Percentiles rank a stretch among this genome's conserved stretches.
Evolutionary conservation across 306 rosid genomes (phyloP).

Genomic region (Trifolium pratense): DNA sequence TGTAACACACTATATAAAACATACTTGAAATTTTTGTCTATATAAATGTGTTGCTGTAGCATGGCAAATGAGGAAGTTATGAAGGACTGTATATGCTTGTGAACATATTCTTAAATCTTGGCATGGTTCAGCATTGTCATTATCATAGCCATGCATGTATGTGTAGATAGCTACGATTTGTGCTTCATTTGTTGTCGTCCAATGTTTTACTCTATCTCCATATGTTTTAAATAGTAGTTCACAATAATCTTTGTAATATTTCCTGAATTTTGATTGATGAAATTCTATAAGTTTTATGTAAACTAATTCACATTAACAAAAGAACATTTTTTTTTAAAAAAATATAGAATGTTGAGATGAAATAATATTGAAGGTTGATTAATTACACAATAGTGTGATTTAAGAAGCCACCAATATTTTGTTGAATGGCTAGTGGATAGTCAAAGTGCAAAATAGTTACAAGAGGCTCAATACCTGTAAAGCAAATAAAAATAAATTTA

Average conservation of each 20-base stretch:
- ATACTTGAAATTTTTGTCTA: constrained; percentile 43
- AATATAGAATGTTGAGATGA: neutral
- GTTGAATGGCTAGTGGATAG: constrained; percentile 29
- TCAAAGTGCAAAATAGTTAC: constrained; percentile 42
- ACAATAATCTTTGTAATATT: constrained; percentile 45
- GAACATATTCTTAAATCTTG: constrained; percentile 18
- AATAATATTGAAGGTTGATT: neutral
- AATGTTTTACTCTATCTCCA: constrained; percentile 56
- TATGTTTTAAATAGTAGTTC: constrained; percentile 47
- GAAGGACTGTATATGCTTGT: constrained; percentile 47
- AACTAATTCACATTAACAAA: neutral
- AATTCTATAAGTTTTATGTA: neutral
- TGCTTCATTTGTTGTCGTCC: constrained; percentile 55
- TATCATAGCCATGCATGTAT: constrained; percentile 43
- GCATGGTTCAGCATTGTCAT: constrained; percentile 35
- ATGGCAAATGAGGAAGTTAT: constrained; percentile 51
- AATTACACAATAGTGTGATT: constrained; percentile 47
- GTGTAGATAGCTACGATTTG: constrained; percentile 29
- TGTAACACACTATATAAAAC: neutral
- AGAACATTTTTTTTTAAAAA: no score
- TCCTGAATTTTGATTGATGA: constrained; percentile 40
- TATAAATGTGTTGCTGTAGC: constrained; percentile 43
- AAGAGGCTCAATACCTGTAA: constrained; percentile 41
- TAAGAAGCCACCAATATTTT: constrained; percentile 36
- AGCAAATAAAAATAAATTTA: neutral